Base-by-base conservation (phyloP, 768 basidiomycete species). In the Pulveroboletus sp. region DNA sequence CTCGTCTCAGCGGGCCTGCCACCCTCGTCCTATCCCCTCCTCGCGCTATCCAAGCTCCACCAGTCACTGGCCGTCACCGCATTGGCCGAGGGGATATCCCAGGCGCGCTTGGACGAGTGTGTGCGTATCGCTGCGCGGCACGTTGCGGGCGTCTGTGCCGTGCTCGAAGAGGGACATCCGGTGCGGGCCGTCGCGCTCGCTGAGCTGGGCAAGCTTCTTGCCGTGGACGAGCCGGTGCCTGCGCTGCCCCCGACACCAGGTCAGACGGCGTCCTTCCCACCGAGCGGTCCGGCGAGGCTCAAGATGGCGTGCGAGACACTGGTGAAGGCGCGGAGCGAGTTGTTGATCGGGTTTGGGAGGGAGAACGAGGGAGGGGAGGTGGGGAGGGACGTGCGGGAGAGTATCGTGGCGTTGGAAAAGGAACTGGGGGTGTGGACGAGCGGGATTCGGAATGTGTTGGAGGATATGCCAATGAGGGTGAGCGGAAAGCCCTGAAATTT, bases 131-230 rank as follows among this genome's bases (percentile, higher is more conserved):
- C 84, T 1, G 76, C 77, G 14, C 76, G 77, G 37, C 72, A 78
- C 10, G 71, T 70, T 19, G 68, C 75, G 0, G 92, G 84, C 1
- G 59, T 91, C 6, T 62, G 68, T 5, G 65, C 61, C 12, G 61
- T 89, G 3, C 75, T 91, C 16, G 66, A 71, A 0, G 64, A 71
- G 10, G 87, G 87, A 2, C 93, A 95, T 63, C 92, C 94, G 0
- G 77, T 87, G 1, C 76, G 88, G 1, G 90, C 80, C 0, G 70
- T 94, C 20, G 82, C 87, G 5, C 69, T 85, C 8, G 82, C 85
- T 3, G 92, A 94, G 63, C 72, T 90, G 6, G 91, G 88, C 0
- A 94, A 92, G 68, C 69, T 93, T 7, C 73, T 94, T 6, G 80
- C 81, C 0, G 85, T 92, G 1, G 88, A 92, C 57, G 89, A 91